Evolutionary conservation across 2,329 filamentous ascomycete species (phyloP).

Genomic region (Alternaria sp.): DNA sequence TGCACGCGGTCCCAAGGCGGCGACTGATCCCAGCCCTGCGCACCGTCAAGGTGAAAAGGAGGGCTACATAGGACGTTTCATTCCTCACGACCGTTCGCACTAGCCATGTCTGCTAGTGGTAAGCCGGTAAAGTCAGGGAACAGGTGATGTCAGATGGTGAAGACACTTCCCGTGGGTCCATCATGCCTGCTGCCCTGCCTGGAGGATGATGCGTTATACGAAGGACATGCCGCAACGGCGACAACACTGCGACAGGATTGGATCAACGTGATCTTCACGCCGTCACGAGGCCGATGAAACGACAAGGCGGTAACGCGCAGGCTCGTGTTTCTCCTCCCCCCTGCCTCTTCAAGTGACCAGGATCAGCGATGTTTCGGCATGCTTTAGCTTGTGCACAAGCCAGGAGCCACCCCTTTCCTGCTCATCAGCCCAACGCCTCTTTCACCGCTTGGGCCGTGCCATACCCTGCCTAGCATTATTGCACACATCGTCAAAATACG

Average conservation of each 20-base stretch:
- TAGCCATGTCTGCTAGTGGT: constrained; percentile 39
- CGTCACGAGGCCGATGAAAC: constrained; percentile 55
- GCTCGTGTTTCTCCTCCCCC: constrained; percentile 50
- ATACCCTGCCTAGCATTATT: constrained; percentile 50
- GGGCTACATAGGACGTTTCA: constrained; percentile 38
- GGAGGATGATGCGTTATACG: constrained; percentile 32
- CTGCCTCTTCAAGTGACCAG: constrained; percentile 45
- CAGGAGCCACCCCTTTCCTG: constrained; percentile 52
- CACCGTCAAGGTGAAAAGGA: constrained; percentile 38
- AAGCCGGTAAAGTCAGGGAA: constrained; percentile 29
- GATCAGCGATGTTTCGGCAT: constrained; percentile 51
- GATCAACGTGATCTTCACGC: constrained; percentile 49
- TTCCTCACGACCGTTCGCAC: constrained; percentile 42
- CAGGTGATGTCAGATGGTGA: constrained; percentile 48
- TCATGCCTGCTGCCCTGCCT: constrained; percentile 32
- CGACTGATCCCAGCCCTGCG: constrained; percentile 37
- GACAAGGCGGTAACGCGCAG: constrained; percentile 40
- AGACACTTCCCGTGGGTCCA: constrained; percentile 25
- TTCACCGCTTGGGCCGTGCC: constrained; percentile 53
- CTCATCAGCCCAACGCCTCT: constrained; percentile 51
- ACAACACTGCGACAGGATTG: constrained; percentile 43
- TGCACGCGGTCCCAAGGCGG: constrained; percentile 27
- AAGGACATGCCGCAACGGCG: constrained; percentile 31
- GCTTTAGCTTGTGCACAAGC: constrained; percentile 50
- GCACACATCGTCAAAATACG: constrained; percentile 53